Evolutionary conservation across 2,329 filamentous ascomycete genomes (phyloP), one percentile per base, ranked within the genome.

Genomic region (Fusarium sp.): DNA sequence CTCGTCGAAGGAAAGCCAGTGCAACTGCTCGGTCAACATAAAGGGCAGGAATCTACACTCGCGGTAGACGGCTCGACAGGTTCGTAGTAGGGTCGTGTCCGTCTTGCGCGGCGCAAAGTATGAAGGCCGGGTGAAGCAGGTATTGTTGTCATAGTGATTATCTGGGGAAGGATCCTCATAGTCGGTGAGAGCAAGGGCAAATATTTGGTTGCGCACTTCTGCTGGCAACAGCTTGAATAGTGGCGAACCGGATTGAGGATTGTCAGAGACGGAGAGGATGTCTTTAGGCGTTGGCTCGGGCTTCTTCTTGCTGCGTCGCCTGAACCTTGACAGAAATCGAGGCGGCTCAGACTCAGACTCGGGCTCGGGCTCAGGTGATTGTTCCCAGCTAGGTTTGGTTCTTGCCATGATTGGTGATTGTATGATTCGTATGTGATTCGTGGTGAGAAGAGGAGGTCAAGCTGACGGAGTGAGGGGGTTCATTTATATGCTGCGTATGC

Each of bases 161-260:
- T 71, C 62, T 0, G 77, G 75, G 2, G 71, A 65, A 6, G 79
- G 74, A 45, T 85, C 84, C 11, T 83, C 80, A 35, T 81, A 83
- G 33, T 84, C 83, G 7, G 82, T 78, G 5, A 88, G 77, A 0
- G 79, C 83, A 52, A 79, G 80, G 11, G 79, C 67, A 75, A 88
- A 90, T 58, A 90, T 87, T 2, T 80, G 75, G 68, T 82, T 81
- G 64, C 88, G 85, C 16, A 90, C 73, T 76, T 90, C 88, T 18
- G 83, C 83, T 0, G 88, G 88, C 0, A 90, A 75, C 2, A 69
- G 18, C 2, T 64, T 45, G 71, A 85, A 86, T 1, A 87, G 76
- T 1, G 74, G 80, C 16, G 68, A 80, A 1, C 64, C 10, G 2
- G 20, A 6, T n/a, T 81, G 80, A 0, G 72, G 35, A 3, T 31